Percentiles rank a stretch among this genome's conserved stretches.
Conservation (phyloP, 176 grass and related monocot species). For the Triticum monococcum region DNA sequence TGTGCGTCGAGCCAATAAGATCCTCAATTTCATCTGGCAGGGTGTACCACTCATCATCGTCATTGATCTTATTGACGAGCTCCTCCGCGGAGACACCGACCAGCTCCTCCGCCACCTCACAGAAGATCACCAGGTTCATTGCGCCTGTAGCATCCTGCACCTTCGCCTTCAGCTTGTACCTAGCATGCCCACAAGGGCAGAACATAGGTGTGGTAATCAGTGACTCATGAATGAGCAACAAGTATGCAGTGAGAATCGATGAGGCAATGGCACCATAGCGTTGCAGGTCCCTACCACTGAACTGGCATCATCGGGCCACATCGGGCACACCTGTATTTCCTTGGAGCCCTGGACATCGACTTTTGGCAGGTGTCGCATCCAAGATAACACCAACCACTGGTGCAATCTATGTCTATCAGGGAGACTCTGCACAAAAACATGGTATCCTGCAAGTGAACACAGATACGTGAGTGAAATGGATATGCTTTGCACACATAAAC, state of each 20-base stretch:
- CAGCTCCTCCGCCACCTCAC: neutral
- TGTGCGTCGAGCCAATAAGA: constrained; percentile 23
- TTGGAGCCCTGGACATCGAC: neutral
- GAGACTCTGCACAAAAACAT: constrained; percentile 9
- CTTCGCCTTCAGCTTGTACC: constrained; percentile 9
- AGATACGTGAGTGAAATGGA: neutral
- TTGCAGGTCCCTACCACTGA: neutral
- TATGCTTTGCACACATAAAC: neutral
- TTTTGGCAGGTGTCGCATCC: neutral
- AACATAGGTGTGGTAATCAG: neutral
- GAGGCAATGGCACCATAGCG: neutral
- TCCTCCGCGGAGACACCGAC: neutral
- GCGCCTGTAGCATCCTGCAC: neutral
- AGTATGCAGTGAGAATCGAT: neutral
- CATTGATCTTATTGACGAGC: neutral
- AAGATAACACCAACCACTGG: constrained; percentile 2
- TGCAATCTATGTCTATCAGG: neutral
- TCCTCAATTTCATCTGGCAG: neutral
- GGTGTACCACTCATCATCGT: neutral
- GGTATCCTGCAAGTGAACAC: neutral
- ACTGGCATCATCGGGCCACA: constrained; percentile 1
- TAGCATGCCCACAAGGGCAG: neutral
- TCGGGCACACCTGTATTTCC: neutral
- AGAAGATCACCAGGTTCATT: constrained; percentile 17
- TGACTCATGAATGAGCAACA: neutral